Conservation (phyloP, 1,284 basidiomycete genomes). For the Phlebopus sp. region DNA sequence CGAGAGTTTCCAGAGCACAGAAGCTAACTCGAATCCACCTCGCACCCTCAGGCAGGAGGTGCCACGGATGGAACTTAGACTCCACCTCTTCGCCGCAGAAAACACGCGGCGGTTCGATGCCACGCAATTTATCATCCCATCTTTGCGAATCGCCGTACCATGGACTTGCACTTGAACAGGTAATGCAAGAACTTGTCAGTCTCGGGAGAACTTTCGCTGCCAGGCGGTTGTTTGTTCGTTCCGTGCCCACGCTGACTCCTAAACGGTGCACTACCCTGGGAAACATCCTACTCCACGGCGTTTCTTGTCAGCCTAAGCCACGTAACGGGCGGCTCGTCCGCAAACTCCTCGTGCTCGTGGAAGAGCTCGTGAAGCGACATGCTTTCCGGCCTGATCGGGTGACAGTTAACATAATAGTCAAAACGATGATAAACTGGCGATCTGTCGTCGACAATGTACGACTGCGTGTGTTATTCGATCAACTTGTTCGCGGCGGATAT, state of each 20-base stretch:
- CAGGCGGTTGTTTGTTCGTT: slow-evolving; percentile 37
- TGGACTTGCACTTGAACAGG: slow-evolving; percentile 12
- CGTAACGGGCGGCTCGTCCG: slow-evolving; percentile 45
- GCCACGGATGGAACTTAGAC: background rate
- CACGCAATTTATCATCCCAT: slow-evolving; percentile 20
- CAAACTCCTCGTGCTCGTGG: slow-evolving; percentile 39
- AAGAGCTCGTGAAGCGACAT: slow-evolving; percentile 37
- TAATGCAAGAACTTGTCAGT: slow-evolving; percentile 21
- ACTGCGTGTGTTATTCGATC: slow-evolving; percentile 58
- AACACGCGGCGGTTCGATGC: slow-evolving; percentile 8
- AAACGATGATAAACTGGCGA: slow-evolving; percentile 50
- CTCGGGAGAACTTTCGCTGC: slow-evolving; percentile 40
- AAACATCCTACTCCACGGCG: slow-evolving; percentile 53
- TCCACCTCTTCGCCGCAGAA: background rate
- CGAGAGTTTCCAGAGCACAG: slow-evolving; percentile 9
- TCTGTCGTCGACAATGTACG: slow-evolving; percentile 38
- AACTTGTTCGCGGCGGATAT: slow-evolving; percentile 55
- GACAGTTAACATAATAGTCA: slow-evolving; percentile 63
- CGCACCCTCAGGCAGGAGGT: background rate
- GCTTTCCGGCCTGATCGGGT: slow-evolving; percentile 57
- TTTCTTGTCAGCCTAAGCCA: slow-evolving; percentile 31
- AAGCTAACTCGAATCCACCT: slow-evolving; percentile 1
- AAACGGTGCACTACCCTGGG: slow-evolving; percentile 43
- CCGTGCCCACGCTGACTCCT: slow-evolving; percentile 28
- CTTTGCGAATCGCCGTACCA: slow-evolving; percentile 8